Conservation (phyloP, 768 basidiomycete genomes). For the Russula griseocarnosa region DNA sequence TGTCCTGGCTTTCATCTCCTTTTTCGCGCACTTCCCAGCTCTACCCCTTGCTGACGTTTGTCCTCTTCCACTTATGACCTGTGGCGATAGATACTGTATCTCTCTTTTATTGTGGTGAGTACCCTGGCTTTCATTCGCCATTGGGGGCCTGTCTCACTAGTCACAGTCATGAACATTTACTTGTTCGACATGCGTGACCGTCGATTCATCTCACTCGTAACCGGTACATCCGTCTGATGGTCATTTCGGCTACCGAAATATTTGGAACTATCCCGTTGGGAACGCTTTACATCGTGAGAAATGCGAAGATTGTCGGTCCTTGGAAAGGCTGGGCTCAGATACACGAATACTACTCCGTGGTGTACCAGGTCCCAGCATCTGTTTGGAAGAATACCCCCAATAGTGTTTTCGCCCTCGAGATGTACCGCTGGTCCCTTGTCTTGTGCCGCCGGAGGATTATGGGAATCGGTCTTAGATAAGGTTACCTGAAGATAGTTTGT, state of each 20-base stretch:
- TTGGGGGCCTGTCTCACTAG: background rate
- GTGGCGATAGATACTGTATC: conserved; percentile 30
- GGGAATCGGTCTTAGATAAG: too few species aligned
- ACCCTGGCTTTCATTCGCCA: background rate
- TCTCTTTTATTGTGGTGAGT: conserved; percentile 40
- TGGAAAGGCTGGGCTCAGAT: conserved; percentile 49
- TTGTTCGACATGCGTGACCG: conserved; percentile 31
- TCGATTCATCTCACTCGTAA: conserved; percentile 37
- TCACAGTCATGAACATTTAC: conserved; percentile 31
- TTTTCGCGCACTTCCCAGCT: too few species aligned
- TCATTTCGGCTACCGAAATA: background rate
- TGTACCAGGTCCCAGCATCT: conserved; percentile 38
- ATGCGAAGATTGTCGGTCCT: background rate
- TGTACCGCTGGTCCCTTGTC: conserved; percentile 2
- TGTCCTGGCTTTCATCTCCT: too few species aligned
- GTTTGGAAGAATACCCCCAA: conserved; percentile 37
- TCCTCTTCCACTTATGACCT: conserved; percentile 35
- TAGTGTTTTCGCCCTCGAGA: background rate
- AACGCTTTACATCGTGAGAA: background rate
- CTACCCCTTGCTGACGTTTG: conserved; percentile 15
- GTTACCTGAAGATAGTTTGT: too few species aligned
- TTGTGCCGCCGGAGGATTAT: too few species aligned
- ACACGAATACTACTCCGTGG: conserved; percentile 44
- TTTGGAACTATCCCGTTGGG: background rate
- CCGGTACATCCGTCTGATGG: background rate